phyloP scores from a whole-genome alignment of 768 basidiomycete species.

The Auricularia sp. region DNA sequence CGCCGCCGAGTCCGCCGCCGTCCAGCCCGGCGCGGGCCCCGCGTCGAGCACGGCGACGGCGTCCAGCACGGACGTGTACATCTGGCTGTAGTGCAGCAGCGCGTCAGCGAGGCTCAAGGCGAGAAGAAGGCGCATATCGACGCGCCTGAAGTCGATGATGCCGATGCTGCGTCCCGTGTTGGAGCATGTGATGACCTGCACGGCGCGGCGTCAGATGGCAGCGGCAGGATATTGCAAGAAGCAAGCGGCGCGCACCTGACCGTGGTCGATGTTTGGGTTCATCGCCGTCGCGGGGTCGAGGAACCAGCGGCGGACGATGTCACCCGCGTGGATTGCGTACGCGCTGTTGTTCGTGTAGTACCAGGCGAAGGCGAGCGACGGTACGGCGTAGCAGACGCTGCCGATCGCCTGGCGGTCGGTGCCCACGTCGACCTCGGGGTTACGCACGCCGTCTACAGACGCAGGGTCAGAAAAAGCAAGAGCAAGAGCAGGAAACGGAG shows the following conservation, averaged over 20 bases:
- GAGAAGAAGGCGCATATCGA: background rate
- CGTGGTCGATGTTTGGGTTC: background rate
- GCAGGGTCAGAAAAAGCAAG: background rate
- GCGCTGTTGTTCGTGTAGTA: conserved; percentile 1
- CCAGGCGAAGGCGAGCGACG: conserved; percentile 1
- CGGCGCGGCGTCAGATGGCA: background rate
- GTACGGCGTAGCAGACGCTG: background rate
- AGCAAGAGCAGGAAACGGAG: background rate
- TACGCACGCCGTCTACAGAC: background rate
- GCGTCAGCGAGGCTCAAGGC: background rate
- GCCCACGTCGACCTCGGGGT: background rate
- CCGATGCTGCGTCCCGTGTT: background rate
- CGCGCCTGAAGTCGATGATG: background rate
- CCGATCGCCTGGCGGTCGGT: background rate
- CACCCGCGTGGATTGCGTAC: background rate
- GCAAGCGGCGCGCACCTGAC: background rate
- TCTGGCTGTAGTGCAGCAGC: background rate
- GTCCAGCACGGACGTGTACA: background rate
- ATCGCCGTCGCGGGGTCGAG: background rate
- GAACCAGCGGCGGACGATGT: background rate
- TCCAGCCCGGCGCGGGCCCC: background rate
- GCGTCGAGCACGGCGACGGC: background rate
- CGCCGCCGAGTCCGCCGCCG: background rate
- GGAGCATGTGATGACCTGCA: background rate
- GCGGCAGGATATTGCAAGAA: background rate